These are phyloP conservation scores for Fusarium dimerum DNA, from an alignment of 2,329 filamentous ascomycete species.

Conservation along the genomic window DNA sequence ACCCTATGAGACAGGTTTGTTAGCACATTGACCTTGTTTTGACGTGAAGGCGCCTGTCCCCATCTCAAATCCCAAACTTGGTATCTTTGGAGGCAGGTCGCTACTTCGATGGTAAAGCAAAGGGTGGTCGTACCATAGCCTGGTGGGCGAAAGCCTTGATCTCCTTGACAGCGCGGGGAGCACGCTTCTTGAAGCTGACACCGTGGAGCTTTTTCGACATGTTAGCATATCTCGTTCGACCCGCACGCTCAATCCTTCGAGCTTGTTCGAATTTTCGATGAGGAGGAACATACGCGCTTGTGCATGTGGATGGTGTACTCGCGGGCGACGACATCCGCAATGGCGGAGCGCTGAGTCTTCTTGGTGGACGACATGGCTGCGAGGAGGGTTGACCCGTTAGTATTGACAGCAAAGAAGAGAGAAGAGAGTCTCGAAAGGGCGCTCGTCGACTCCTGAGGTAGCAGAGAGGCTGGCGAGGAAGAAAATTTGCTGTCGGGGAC, in stretches of 20 bases:
- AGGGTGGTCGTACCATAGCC: conserved; percentile 79
- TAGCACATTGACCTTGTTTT: conserved; percentile 15
- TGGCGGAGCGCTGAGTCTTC: conserved; percentile 77
- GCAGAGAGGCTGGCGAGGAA: conserved; percentile 17
- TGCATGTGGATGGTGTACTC: conserved; percentile 99
- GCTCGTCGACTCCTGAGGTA: conserved; percentile 20
- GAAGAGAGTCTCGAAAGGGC: conserved; percentile 13
- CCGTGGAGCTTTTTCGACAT: conserved; percentile 77
- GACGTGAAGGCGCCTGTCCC: conserved; percentile 6
- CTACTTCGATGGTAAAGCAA: conserved; percentile 2
- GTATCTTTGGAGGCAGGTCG: conserved; percentile 6
- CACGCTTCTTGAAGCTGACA: conserved; percentile 99
- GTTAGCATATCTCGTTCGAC: conserved; percentile 16
- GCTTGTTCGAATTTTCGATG: conserved; percentile 7
- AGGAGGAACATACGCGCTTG: conserved; percentile 66
- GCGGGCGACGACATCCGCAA: conserved; percentile 97
- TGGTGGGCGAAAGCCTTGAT: conserved; percentile 91
- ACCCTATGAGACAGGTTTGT: conserved; percentile 58
- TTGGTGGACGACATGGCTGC: conserved; percentile 48
- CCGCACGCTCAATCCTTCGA: conserved; percentile 10
- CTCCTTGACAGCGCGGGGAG: conserved; percentile 98
- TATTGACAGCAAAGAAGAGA: conserved; percentile 14
- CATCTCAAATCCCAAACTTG: conserved; percentile 8
- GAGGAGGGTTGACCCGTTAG: conserved; percentile 29
- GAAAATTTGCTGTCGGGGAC: conserved; percentile 22